A percentile compares a stretch with the other conserved stretches of the same genome.
These are phyloP conservation scores for Asterella californica DNA, from an alignment of 225 moss, liverwort and hornwort species.

Conservation along the genomic window DNA sequence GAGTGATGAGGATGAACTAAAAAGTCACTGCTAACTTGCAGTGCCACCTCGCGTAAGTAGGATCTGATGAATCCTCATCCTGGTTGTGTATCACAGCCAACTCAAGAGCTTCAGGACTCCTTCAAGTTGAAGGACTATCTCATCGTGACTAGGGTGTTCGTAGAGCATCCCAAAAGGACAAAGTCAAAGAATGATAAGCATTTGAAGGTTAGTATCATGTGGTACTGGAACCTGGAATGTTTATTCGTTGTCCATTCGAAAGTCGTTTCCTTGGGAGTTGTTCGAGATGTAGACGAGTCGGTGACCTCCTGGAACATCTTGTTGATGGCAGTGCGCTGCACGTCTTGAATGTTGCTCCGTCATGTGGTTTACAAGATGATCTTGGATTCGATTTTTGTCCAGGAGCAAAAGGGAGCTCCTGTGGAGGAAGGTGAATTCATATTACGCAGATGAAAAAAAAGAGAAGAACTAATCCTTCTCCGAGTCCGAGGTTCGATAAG, in stretches of 20 bases:
- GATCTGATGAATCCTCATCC: neutral
- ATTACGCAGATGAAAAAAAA: too few species aligned
- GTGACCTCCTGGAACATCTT: neutral
- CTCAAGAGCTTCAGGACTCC: constrained; percentile 57
- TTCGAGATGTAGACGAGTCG: neutral
- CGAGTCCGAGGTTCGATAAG: too few species aligned
- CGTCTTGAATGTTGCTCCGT: neutral
- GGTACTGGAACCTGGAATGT: neutral
- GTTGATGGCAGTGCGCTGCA: neutral
- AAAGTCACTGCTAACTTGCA: neutral
- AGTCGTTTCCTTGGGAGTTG: neutral
- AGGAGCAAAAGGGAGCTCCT: constrained; percentile 42
- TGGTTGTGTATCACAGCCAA: too few species aligned
- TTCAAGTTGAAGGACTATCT: constrained; percentile 75
- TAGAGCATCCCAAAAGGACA: constrained; percentile 48
- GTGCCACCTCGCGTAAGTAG: neutral
- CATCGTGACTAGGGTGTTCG: constrained; percentile 68
- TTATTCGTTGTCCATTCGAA: neutral
- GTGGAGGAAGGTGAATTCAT: constrained; percentile 49
- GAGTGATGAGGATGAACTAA: too few species aligned
- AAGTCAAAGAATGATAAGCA: constrained; percentile 33
- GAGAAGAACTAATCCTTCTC: too few species aligned
- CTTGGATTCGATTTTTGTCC: neutral
- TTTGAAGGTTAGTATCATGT: constrained; percentile 35
- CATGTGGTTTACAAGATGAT: neutral